Base-by-base conservation (phyloP, 2,329 filamentous ascomycete genomes). In the Aspergillus sp. region DNA sequence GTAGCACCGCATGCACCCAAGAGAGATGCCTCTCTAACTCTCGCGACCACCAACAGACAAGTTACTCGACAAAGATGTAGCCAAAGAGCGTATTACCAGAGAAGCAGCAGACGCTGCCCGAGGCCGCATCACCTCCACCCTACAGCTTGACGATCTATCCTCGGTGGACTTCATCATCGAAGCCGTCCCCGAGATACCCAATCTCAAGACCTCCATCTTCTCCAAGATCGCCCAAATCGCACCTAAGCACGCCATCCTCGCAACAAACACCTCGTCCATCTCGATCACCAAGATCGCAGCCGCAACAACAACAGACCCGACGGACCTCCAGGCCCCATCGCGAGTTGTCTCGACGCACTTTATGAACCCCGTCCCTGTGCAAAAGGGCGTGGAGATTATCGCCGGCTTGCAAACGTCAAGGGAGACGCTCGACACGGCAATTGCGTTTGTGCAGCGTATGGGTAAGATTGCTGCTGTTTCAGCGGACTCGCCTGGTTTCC, bases 251-350 rank as follows among this genome's bases (percentile, higher is more conserved):
- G 88, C 95, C 62, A 91, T 99, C 70, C 86, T 99, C 41, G 94
- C 95, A 5, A 99, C 95, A 65, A 99, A 99, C 82, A 99, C 95
- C 7, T 97, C 93, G n/a, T 97, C 93, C 64, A 99, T 99, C 75
- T 94, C 92, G 63, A 97, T 99, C 77, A 99, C 95, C 48, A 91
- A 90, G 74, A 97, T 99, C 71, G 95, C 95, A 22, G 93, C 95
- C 3, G 87, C 93, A 9, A 94, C 94, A 0, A 90, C 88, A 28
- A 83, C 83, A 59, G 87, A 96, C 73, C 90, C 92, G 0, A 94
- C 82, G 19, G 91, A 97, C 72, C 88, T 91, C 25, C 89, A 89
- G 48, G 91, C 89, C 46, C 90, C 92, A 48, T 94, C 92, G 6
- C 90, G 95, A 52, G 95, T 99, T 9, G 88, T 99, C 59, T 92